phyloP scores from a whole-genome alignment of 2,329 filamentous ascomycete genomes.

The Phialophora chinensis region DNA sequence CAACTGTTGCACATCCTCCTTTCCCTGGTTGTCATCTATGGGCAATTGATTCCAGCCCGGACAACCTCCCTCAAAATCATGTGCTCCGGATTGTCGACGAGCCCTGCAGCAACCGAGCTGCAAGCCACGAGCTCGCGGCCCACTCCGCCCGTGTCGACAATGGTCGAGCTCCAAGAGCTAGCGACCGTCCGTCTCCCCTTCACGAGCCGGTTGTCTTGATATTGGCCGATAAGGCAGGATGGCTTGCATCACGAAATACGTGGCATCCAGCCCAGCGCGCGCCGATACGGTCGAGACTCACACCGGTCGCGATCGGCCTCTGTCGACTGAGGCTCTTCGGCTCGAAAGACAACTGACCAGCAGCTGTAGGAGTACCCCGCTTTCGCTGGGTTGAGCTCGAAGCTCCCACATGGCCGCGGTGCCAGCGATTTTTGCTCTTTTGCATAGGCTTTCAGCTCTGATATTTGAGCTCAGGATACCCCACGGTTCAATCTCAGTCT shows the following conservation, averaged over 20 bases:
- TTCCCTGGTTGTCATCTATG: neutral
- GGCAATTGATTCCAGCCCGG: neutral
- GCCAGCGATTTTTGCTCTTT: constrained; percentile 2
- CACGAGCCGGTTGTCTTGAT: constrained; percentile 10
- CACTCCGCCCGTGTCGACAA: constrained; percentile 19
- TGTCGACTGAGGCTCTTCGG: constrained; percentile 30
- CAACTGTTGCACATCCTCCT: neutral
- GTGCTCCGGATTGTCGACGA: constrained; percentile 18
- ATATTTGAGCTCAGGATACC: constrained; percentile 18
- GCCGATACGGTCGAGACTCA: constrained; percentile 8
- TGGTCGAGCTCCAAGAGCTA: constrained; percentile 8
- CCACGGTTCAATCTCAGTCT: constrained; percentile 16
- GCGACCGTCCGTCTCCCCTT: constrained; percentile 6
- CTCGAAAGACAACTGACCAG: constrained; percentile 13
- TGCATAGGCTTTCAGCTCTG: constrained; percentile 8
- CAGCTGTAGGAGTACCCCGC: constrained; percentile 24
- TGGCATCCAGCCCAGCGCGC: constrained; percentile 10
- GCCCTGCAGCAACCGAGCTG: constrained; percentile 32
- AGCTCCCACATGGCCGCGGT: constrained; percentile 19
- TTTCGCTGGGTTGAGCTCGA: constrained; percentile 19
- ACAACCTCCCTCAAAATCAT: constrained; percentile 13
- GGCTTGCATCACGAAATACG: constrained; percentile 20
- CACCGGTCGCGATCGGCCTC: constrained; percentile 22
- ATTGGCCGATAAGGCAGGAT: constrained; percentile 28
- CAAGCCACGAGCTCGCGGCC: constrained; percentile 28